Percentiles rank a stretch among this genome's conserved stretches.
Evolutionary conservation across 202 grass and related monocot genomes (phyloP).

Genomic region (Hordeum pubiflorum): DNA sequence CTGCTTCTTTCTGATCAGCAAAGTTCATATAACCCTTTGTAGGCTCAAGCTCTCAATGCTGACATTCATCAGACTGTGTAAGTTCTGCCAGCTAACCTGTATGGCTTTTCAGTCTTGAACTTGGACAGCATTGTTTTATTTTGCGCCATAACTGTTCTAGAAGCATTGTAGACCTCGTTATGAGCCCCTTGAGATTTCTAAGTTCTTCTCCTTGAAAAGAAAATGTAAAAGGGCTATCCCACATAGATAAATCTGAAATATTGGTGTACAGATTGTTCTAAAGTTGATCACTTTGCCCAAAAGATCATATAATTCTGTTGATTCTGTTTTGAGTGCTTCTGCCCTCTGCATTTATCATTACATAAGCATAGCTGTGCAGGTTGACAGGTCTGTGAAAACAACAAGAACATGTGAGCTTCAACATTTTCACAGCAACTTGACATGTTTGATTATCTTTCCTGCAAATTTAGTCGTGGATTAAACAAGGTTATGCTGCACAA

Average conservation of each 20-base stretch:
- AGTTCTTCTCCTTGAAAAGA: background rate
- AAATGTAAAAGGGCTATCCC: background rate
- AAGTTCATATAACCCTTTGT: background rate
- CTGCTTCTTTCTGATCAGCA: background rate
- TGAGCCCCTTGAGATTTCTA: background rate
- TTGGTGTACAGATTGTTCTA: background rate
- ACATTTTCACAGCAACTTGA: background rate
- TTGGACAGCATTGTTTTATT: background rate
- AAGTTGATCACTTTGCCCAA: background rate
- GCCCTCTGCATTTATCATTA: background rate
- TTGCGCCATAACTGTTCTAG: background rate
- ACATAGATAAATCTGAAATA: background rate
- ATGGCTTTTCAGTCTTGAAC: background rate
- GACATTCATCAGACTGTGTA: background rate
- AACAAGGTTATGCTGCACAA: background rate
- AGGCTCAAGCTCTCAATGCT: background rate
- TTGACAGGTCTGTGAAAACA: background rate
- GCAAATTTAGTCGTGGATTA: background rate
- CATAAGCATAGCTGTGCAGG: constrained; percentile 18
- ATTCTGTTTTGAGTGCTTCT: background rate
- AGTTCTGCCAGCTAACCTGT: background rate
- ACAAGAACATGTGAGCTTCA: background rate
- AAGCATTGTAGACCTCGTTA: background rate
- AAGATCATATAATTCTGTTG: background rate
- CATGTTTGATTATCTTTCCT: background rate